Evolutionary conservation across 352 stramenopile species (phyloP).

Genomic region (Chrysophaeum taylorii): DNA sequence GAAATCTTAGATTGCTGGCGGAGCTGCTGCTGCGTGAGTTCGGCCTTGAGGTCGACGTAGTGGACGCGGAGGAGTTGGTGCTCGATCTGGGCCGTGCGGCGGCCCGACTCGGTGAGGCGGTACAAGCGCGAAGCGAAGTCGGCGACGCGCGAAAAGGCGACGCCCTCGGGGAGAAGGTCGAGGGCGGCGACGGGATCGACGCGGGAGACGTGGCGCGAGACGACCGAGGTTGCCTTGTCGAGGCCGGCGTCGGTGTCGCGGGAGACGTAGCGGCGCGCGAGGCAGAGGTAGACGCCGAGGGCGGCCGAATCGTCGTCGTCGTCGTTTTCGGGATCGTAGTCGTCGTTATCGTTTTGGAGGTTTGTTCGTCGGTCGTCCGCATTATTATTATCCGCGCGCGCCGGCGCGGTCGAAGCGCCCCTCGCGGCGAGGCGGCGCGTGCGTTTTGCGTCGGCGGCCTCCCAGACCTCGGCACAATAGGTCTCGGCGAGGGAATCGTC

Average conservation of each 20-base stretch:
- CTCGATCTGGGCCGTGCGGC: conserved; percentile 14
- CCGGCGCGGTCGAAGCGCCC: too few species aligned
- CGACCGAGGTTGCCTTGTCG: background rate
- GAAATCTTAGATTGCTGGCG: conserved; percentile 21
- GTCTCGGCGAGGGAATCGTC: conserved; percentile 27
- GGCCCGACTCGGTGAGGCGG: background rate
- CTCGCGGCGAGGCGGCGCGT: background rate
- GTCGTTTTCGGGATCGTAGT: conserved; percentile 4
- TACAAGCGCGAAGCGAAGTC: background rate
- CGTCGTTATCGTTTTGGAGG: too few species aligned
- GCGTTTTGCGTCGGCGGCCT: conserved; percentile 9
- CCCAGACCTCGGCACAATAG: conserved; percentile 31
- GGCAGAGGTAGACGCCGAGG: background rate
- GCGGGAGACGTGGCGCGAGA: background rate
- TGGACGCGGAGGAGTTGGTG: conserved; percentile 27
- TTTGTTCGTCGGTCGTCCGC: too few species aligned
- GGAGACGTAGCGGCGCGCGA: background rate
- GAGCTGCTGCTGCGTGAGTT: conserved; percentile 22
- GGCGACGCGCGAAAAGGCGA: background rate
- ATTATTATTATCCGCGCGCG: too few species aligned
- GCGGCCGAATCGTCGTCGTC: background rate
- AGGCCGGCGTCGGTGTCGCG: background rate
- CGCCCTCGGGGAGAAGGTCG: background rate
- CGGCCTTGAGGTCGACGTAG: conserved; percentile 32
- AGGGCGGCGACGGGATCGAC: conserved; percentile 3